Evolutionary conservation across 352 stramenopile genomes (phyloP).

Genomic region (Phytophthora sojae): DNA sequence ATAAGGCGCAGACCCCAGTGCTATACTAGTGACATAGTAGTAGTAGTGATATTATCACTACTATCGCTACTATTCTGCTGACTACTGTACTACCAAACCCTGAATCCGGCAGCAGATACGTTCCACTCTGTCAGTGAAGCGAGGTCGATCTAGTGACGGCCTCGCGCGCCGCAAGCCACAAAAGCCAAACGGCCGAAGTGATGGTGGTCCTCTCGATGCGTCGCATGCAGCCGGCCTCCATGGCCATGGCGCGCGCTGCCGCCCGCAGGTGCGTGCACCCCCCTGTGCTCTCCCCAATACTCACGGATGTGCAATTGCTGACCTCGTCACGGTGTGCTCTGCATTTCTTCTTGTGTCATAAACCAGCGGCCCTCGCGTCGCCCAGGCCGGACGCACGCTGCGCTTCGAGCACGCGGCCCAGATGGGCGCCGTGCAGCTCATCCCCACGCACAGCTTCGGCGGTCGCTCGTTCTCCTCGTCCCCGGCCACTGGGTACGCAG

Average conservation of each 20-base stretch:
- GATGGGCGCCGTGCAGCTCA: slow-evolving; percentile 54
- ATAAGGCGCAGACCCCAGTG: too few relatives aligned
- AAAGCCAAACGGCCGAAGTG: slow-evolving; percentile 30
- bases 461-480: slow-evolving; percentile 72
- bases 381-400: slow-evolving; percentile 39
- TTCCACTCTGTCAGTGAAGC: slow-evolving; percentile 18
- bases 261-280: slow-evolving; percentile 31
- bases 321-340: slow-evolving; percentile 3
- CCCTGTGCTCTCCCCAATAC: background rate
- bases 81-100: too few relatives aligned
- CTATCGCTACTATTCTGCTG: too few relatives aligned
- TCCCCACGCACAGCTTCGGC: slow-evolving; percentile 52
- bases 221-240: slow-evolving; percentile 61
- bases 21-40: too few relatives aligned
- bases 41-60: too few relatives aligned
- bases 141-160: slow-evolving; percentile 38
- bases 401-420: slow-evolving; percentile 51
- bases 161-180: slow-evolving; percentile 13
- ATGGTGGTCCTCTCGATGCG: slow-evolving; percentile 74
- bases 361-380: slow-evolving; percentile 32
- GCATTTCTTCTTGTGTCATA: slow-evolving; percentile 6
- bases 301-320: background rate
- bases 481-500: slow-evolving; percentile 50
- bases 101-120: background rate
- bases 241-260: slow-evolving; percentile 39